These are phyloP conservation scores for Pleurotus sapidus DNA, from an alignment of 768 basidiomycete genomes.

Conservation along the genomic window DNA sequence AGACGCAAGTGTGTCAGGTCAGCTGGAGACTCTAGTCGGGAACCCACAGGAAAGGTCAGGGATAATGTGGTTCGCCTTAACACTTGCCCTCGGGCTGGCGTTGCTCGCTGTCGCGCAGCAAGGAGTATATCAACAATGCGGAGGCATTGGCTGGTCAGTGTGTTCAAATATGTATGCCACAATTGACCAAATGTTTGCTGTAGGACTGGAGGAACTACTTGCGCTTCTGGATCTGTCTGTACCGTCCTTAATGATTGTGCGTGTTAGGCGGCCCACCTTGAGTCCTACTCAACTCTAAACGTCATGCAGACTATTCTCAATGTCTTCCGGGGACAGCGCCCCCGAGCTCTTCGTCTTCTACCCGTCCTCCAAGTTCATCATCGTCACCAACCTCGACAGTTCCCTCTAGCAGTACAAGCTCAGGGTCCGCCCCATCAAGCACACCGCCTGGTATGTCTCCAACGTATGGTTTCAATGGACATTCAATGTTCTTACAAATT, in stretches of 20 bases:
- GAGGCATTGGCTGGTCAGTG: constrained; percentile 47
- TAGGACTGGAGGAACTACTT: constrained; percentile 49
- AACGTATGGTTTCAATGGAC: constrained; percentile 2
- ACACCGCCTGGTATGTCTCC: constrained; percentile 20
- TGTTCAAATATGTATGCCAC: background rate
- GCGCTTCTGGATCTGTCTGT: constrained; percentile 42
- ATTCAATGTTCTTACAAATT: background rate
- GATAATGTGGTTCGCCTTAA: constrained; percentile 13
- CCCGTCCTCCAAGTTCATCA: constrained; percentile 20
- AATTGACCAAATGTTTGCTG: background rate
- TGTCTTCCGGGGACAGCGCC: constrained; percentile 39
- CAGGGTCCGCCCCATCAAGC: constrained; percentile 17
- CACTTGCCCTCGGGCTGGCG: constrained; percentile 20
- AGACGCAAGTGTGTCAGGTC: background rate
- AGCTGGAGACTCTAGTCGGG: background rate
- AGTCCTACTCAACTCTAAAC: background rate
- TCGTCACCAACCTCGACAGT: constrained; percentile 19
- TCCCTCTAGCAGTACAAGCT: constrained; percentile 16
- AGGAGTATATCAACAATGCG: constrained; percentile 43
- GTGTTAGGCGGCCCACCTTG: constrained; percentile 6
- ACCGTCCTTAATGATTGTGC: constrained; percentile 41
- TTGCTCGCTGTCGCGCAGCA: constrained; percentile 32
- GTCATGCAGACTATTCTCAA: constrained; percentile 43
- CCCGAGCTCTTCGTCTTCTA: constrained; percentile 18
- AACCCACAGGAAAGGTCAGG: background rate